phyloP scores from a whole-genome alignment of 768 basidiomycete genomes.

The Royoungia palumana region DNA sequence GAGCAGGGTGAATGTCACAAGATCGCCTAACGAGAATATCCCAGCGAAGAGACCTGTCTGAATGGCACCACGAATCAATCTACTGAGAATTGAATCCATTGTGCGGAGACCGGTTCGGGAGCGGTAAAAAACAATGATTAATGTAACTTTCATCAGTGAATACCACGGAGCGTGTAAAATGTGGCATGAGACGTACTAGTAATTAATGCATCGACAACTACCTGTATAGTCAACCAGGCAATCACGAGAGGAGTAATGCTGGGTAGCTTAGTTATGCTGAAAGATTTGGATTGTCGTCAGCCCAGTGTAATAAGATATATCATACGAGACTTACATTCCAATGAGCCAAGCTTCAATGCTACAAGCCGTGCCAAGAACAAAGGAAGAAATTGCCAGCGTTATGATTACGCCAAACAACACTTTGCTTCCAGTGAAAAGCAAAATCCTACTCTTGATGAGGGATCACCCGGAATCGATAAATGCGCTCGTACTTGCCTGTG shows the following conservation, averaged over 20 bases:
- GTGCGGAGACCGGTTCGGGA: too few relatives aligned
- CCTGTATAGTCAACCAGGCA: constrained; percentile 36
- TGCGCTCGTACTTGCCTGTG: constrained; percentile 11
- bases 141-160: neutral
- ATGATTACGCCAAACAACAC: constrained; percentile 34
- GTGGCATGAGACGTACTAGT: constrained; percentile 30
- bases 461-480: neutral
- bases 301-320: neutral
- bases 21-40: too few relatives aligned
- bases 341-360: constrained; percentile 45
- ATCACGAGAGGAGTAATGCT: constrained; percentile 41
- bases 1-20: too few relatives aligned
- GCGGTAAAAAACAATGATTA: too few relatives aligned
- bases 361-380: constrained; percentile 10
- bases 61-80: too few relatives aligned
- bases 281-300: neutral
- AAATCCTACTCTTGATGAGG: neutral
- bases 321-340: constrained; percentile 29
- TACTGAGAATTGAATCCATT: too few relatives aligned
- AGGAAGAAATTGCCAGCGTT: constrained; percentile 17
- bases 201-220: constrained; percentile 35
- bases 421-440: constrained; percentile 1
- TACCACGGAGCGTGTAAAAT: neutral
- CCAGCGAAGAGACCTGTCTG: too few relatives aligned
- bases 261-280: constrained; percentile 40